Base-by-base conservation (phyloP, 805 yeast genomes). In the Ogataea wickerhamii region DNA sequence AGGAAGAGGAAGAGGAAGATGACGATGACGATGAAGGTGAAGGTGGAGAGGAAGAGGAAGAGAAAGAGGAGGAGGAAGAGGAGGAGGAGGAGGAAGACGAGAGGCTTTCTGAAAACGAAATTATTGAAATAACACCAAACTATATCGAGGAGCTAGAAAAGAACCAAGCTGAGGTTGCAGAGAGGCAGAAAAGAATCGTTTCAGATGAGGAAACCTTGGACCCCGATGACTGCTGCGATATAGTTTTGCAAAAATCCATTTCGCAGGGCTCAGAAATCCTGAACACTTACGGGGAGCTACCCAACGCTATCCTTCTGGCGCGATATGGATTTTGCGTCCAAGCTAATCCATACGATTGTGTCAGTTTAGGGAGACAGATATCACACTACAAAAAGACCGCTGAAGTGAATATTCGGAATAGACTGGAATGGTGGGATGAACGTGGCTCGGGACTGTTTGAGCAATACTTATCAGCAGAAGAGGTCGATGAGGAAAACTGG, bases 271-370 rank as follows among this genome's bases (percentile, higher is more conserved):
- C 66, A 10, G 96, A 91, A 53, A 53, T 91, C 11, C 85, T 80
- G 66, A 88, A 87, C 61, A 79, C 93, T 0, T 89, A 88, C 51
- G 97, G 96, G 0, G 82, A 79, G 19, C 66, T 82, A 27, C 62
- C 80, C 12, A 87, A 85, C 48, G 68, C 83, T 0, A 71, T 75
- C 25, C 62, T 89, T 28, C 58, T 88, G 11, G 76, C 88, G 11
- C 71, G 85, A 40, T 89, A 88, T 56, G 96, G 96, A 1, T 88
- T 89, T 56, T 74, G 80, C 7, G 65, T 73, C 25, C 63, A 67
- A 34, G 63, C 64, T n/a, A 76, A 79, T 46, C 63, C 66, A 1
- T 70, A 74, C 50, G 87, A 83, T 47, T 55, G 70, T 2, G 73
- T 83, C 10, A 68, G 77, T 37, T 54, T 86, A n/a, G 78, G 81